Conservation (phyloP, 2,329 filamentous ascomycete species). For the Xylaria sp. region DNA sequence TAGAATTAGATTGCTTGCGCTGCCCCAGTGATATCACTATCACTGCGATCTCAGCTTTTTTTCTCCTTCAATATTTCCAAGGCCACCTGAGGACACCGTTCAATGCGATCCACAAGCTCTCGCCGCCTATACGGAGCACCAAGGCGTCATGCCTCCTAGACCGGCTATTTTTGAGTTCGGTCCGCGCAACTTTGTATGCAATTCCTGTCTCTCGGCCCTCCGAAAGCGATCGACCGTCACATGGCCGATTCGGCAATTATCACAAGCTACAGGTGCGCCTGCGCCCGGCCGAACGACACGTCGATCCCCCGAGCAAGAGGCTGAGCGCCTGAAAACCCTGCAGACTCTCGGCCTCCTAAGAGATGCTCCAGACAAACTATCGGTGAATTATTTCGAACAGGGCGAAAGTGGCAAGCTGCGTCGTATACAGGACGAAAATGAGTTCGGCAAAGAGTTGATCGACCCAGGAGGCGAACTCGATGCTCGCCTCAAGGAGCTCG, state of each 20-base stretch:
- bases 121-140: not conserved
- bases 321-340: conserved; percentile 39
- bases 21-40: conserved; percentile 11
- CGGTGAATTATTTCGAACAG: conserved; percentile 57
- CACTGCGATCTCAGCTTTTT: conserved; percentile 21
- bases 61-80: conserved; percentile 7
- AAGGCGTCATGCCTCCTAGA: conserved; percentile 38
- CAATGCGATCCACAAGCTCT: conserved; percentile 4
- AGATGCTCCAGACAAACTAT: conserved; percentile 28
- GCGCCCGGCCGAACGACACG: conserved; percentile 23
- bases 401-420: conserved; percentile 46
- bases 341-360: conserved; percentile 38
- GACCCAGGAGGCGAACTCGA: conserved; percentile 46
- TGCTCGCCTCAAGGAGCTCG: conserved; percentile 46
- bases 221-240: conserved; percentile 29
- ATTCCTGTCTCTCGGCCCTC: conserved; percentile 38
- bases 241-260: conserved; percentile 38
- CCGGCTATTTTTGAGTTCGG: conserved; percentile 33
- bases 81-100: not conserved
- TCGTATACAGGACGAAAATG: conserved; percentile 47
- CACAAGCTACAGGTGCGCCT: conserved; percentile 29
- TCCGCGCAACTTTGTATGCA: conserved; percentile 40
- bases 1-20: not conserved
- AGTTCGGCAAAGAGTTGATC: conserved; percentile 48
- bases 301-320: conserved; percentile 34